Base-by-base conservation (phyloP, 345 rosid species). In the Euphorbia peplus region DNA sequence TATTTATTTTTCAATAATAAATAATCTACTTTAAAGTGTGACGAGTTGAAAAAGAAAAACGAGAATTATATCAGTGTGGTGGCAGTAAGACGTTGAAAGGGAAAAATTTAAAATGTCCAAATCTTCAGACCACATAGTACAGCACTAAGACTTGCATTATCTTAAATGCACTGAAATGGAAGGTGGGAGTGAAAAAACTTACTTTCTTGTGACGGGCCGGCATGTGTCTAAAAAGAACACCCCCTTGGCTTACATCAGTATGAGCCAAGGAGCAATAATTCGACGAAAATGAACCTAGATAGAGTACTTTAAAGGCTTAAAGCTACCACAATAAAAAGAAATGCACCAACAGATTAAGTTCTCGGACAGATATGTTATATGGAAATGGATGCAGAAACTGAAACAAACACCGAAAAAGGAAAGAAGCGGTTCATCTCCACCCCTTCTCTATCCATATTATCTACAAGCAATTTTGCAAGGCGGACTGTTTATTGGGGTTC, bases 131-230 rank as follows among this genome's bases (percentile, higher is more conserved):
- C 11, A n/a, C n/a, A 50, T 60, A 37, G 29, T 10, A 39, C 5
- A 39, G 26, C 64, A 37, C n/a, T n/a, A n/a, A n/a, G n/a, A n/a
- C n/a, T n/a, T n/a, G n/a, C n/a, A 15, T 18, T 24, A 14, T 52
- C 32, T 32, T 60, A 26, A 60, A 62, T 19, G 28, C 28, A 52
- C 58, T 28, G 39, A 12, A 48, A 55, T 70, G 3, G 50, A 75
- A 52, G 51, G 59, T 15, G 52, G 61, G 13, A 59, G 42, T 59
- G 54, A n/a, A 42, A 41, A 67, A 28, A 56, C 42, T 68, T 78
- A 90, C 98, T 95, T 95, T 95, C 99, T 91, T 95, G 81, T 95
- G 99, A 55, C 99, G n/a, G n/a, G n/a, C n/a, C n/a, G 96, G 77
- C 99, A 95, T 70, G 99, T 95, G 81, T 95, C 99, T 13, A 96